Conservation (phyloP, 441 rosid species). For the Dalechampia spathulata region DNA sequence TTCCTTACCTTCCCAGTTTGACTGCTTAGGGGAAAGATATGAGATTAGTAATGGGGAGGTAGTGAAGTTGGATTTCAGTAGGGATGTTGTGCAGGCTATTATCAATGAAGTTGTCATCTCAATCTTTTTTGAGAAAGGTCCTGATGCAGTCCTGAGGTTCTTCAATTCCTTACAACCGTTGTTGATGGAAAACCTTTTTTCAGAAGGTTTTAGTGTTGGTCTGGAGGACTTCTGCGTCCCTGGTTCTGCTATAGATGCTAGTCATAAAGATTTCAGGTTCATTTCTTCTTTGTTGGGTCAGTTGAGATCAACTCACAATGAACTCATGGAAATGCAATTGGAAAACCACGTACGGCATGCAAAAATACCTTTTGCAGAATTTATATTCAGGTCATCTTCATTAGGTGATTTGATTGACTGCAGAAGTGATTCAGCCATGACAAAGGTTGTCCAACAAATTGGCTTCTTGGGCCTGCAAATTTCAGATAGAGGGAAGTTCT, state of each 20-base stretch:
- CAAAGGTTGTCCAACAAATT: slow-evolving; percentile 65
- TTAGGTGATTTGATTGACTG: slow-evolving; percentile 66
- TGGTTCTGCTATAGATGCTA: slow-evolving; percentile 23
- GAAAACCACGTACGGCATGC: slow-evolving; percentile 53
- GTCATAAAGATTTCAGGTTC: slow-evolving; percentile 26
- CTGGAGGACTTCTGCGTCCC: slow-evolving; percentile 66
- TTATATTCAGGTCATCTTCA: slow-evolving; percentile 51
- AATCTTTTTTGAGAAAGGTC: slow-evolving; percentile 65
- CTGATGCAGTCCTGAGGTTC: slow-evolving; percentile 57
- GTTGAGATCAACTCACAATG: slow-evolving; percentile 53
- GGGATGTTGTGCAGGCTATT: slow-evolving; percentile 37
- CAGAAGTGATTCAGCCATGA: slow-evolving; percentile 65
- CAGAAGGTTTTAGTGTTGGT: slow-evolving; percentile 67
- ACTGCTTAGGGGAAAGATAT: slow-evolving; percentile 51
- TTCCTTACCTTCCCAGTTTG: slow-evolving; percentile 56
- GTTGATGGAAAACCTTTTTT: slow-evolving; percentile 62
- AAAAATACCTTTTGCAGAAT: slow-evolving; percentile 45
- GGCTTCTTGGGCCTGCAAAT: slow-evolving; percentile 79
- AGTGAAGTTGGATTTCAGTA: slow-evolving; percentile 34
- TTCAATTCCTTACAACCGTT: slow-evolving; percentile 76
- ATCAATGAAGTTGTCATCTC: slow-evolving; percentile 55
- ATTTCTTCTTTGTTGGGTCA: slow-evolving; percentile 47
- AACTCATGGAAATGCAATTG: slow-evolving; percentile 58
- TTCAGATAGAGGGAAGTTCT: slow-evolving; percentile 70
- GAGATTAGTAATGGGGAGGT: slow-evolving; percentile 49